phyloP scores from a whole-genome alignment of 2,329 filamentous ascomycete species.

The Blastomyces gilchristii region DNA sequence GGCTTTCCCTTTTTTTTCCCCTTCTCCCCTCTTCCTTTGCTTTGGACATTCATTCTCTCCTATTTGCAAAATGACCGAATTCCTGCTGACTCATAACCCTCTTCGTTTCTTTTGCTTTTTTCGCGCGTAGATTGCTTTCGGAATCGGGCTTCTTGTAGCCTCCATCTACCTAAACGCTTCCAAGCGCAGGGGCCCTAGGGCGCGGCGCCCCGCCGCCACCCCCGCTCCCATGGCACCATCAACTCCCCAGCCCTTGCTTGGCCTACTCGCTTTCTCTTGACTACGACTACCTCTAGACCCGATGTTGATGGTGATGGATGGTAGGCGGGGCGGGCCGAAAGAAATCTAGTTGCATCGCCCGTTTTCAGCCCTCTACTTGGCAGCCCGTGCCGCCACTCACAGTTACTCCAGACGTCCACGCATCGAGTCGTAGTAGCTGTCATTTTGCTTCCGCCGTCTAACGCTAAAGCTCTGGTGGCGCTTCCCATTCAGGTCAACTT shows the following conservation, averaged over 20 bases:
- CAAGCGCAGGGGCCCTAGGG: neutral
- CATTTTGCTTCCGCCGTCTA: no score
- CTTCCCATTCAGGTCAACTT: no score
- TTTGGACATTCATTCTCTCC: conserved; percentile 12
- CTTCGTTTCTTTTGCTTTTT: neutral
- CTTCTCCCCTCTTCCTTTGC: no score
- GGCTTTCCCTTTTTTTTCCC: neutral
- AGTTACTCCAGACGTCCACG: no score
- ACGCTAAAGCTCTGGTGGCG: no score
- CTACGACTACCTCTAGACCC: neutral
- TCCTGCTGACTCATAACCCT: conserved; percentile 18
- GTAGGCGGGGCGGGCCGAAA: no score
- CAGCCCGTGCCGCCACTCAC: no score
- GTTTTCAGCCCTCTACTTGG: no score
- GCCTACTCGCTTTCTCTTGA: neutral
- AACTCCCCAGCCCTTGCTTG: no score
- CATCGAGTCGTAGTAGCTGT: no score
- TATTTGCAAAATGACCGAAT: conserved; percentile 23
- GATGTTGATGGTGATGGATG: no score
- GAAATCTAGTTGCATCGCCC: no score
- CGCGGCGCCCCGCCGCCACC: neutral
- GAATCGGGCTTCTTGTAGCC: conserved; percentile 40
- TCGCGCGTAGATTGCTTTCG: conserved; percentile 35
- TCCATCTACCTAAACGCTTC: neutral
- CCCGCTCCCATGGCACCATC: neutral